Evolutionary conservation across 176 grass and related monocot genomes (phyloP), one percentile per base, ranked within the genome.

Genomic region (Juncus inflexus): DNA sequence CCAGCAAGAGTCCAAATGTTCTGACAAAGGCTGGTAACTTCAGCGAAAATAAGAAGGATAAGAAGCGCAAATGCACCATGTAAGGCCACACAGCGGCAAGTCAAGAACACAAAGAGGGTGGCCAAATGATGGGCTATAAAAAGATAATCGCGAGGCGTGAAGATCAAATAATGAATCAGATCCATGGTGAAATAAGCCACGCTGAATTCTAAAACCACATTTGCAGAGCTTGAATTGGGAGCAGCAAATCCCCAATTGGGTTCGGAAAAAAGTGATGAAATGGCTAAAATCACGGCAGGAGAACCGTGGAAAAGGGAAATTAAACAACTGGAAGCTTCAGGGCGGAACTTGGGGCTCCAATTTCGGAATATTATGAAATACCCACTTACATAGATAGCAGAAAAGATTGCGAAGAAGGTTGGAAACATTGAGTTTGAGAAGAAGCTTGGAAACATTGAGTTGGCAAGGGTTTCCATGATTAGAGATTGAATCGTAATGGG

Each of bases 121-220:
- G 92, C 92, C 60, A 97, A 42, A 71, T 97, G 92, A 81, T 97
- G 92, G 39, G 87, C 92, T 77, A 97, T 89, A 71, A 91, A 97
- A 70, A 97, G 92, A 52, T 58, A 63, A 45, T 97, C 92, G 9
- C 67, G 79, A 3, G 92, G 92, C 43, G 87, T 74, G 52, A 97
- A 85, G 52, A 86, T 77, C 50, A 97, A 77, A 74, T 97, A 97
- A 65, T 97, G 92, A 56, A 97, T 75, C 13, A 91, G 82, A 84
- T 97, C 92, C 79, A 86, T 79, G 35, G 79, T 77, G 82, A 97
- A 97, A 89, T 97, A 97, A 53, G 82, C 82, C 13, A 97, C 72
- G 72, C 92, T 97, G 66, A 89, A 97, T 56, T 97, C 92, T 35
- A 97, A 79, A 61, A 97, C 75, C 16, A 78, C 70, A 28, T 84